These are phyloP conservation scores for Rhizopus arrhizus DNA, from an alignment of 371 early-diverging fungal genomes.

Conservation along the genomic window DNA sequence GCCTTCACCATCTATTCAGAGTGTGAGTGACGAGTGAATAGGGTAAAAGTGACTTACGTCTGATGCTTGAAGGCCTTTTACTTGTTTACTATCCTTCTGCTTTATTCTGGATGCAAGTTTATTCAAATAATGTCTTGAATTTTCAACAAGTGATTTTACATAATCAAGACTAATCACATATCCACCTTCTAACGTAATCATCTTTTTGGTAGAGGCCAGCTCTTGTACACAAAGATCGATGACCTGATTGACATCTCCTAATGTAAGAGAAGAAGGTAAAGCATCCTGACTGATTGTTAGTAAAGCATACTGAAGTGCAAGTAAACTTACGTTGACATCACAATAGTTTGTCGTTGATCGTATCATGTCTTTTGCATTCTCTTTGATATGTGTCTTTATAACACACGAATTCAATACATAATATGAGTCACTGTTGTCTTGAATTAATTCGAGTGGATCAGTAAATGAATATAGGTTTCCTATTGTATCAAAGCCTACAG, in stretches of 20 bases:
- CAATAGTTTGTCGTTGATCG: conserved; percentile 13
- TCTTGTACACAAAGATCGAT: conserved; percentile 20
- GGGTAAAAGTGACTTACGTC: neutral
- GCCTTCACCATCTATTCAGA: conserved; percentile 21
- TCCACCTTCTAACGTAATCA: conserved; percentile 19
- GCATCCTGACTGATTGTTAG: conserved; percentile 12
- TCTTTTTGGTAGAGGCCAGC: conserved; percentile 8
- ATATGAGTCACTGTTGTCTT: conserved; percentile 12
- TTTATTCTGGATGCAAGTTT: conserved; percentile 14
- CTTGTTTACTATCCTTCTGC: conserved; percentile 9
- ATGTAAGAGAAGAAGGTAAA: conserved; percentile 15
- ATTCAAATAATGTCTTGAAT: conserved; percentile 11
- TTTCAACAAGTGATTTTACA: conserved; percentile 19
- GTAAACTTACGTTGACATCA: conserved; percentile 22
- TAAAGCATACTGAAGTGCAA: neutral
- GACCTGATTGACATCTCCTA: conserved; percentile 24
- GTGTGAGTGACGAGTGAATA: neutral
- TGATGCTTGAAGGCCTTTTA: neutral
- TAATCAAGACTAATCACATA: conserved; percentile 24
- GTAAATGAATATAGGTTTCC: conserved; percentile 23
- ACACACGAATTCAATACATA: conserved; percentile 17
- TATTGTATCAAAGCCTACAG: conserved; percentile 16
- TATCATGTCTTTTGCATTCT: conserved; percentile 4
- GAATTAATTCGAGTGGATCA: conserved; percentile 19
- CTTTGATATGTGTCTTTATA: conserved; percentile 19